Conservation (phyloP, 2,329 filamentous ascomycete genomes). For the Diaporthe vexans region DNA sequence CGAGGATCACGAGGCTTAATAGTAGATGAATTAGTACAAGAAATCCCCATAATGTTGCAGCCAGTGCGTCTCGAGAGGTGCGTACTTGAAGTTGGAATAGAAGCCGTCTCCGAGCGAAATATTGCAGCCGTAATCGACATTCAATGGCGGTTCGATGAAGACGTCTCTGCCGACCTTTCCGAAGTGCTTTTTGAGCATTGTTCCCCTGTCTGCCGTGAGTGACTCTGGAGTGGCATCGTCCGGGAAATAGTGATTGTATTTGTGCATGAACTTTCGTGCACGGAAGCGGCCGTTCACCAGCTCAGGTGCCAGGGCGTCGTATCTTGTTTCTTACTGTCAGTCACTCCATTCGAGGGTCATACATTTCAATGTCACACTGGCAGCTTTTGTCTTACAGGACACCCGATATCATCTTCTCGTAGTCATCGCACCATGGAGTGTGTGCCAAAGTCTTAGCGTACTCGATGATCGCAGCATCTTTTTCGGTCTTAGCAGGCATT, state of each 20-base stretch:
- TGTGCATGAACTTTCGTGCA: slow-evolving; percentile 68
- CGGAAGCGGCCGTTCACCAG: slow-evolving; percentile 65
- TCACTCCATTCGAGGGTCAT: neutral
- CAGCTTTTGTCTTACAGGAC: slow-evolving; percentile 62
- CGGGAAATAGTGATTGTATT: slow-evolving; percentile 71
- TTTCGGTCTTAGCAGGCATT: slow-evolving; percentile 56
- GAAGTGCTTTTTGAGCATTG: slow-evolving; percentile 64
- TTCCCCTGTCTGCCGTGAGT: slow-evolving; percentile 56
- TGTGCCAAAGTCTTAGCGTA: slow-evolving; percentile 63
- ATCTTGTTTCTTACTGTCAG: slow-evolving; percentile 53
- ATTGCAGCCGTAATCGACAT: slow-evolving; percentile 77
- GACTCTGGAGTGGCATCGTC: slow-evolving; percentile 59
- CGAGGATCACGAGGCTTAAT: slow-evolving; percentile 71
- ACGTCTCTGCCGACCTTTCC: slow-evolving; percentile 64
- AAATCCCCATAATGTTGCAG: slow-evolving; percentile 51
- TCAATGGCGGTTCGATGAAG: slow-evolving; percentile 73
- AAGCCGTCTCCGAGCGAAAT: slow-evolving; percentile 73
- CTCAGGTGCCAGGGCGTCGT: slow-evolving; percentile 63
- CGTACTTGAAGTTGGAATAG: slow-evolving; percentile 73
- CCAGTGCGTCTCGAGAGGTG: neutral
- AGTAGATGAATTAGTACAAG: slow-evolving; percentile 48
- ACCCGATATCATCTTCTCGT: slow-evolving; percentile 75
- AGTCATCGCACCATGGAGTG: slow-evolving; percentile 71
- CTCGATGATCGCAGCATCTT: slow-evolving; percentile 58
- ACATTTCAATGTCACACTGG: too few relatives aligned